Evolutionary conservation across 306 rosid species (phyloP).

Genomic region (Pyrus bretschneideri): DNA sequence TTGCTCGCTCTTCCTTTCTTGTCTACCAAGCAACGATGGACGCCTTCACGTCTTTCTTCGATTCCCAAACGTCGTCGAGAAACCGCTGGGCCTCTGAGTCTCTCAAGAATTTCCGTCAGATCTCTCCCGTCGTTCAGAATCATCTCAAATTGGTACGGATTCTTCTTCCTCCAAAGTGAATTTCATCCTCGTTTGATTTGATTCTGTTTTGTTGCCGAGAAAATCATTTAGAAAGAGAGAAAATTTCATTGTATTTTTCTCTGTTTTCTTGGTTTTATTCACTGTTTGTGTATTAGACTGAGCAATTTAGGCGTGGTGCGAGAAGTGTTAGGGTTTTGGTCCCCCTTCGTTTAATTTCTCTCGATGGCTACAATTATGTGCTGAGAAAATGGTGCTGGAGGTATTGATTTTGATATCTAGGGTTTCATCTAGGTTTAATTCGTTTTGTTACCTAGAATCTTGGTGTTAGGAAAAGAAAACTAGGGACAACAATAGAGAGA

Average conservation of each 20-base stretch:
- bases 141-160: slow-evolving; percentile 56
- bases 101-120: slow-evolving; percentile 66
- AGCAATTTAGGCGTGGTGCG: slow-evolving; percentile 20
- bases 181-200: neutral
- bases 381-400: neutral
- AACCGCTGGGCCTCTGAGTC: slow-evolving; percentile 64
- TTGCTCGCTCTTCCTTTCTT: neutral
- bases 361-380: neutral
- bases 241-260: neutral
- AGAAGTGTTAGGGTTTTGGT: neutral
- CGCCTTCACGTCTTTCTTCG: slow-evolving; percentile 57
- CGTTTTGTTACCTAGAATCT: neutral
- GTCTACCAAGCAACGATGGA: slow-evolving; percentile 36
- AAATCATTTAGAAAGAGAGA: neutral
- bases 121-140: slow-evolving; percentile 64
- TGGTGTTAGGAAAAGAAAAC: neutral
- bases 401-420: neutral
- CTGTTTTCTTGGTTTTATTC: neutral
- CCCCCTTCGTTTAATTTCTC: neutral
- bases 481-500: neutral
- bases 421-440: neutral
- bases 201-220: neutral
- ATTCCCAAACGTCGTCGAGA: slow-evolving; percentile 41
- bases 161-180: neutral
- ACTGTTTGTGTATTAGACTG: neutral